Conservation (phyloP, 176 grass and related monocot genomes). For the Hordeum marinum region DNA sequence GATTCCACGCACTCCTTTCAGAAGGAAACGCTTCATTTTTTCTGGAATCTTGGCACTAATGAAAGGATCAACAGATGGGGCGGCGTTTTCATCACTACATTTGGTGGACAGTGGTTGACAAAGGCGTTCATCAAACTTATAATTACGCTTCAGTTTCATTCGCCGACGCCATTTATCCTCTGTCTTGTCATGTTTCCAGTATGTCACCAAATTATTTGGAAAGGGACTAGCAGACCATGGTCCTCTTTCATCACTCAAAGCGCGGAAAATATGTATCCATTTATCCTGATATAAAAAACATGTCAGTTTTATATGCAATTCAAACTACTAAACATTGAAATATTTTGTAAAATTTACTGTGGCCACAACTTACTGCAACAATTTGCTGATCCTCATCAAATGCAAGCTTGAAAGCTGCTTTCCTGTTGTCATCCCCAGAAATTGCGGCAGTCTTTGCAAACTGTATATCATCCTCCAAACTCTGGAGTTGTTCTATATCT, state of each 20-base stretch:
- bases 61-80: constrained; percentile 37
- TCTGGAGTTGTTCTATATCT: constrained; percentile 58
- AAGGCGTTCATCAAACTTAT: constrained; percentile 85
- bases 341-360: constrained; percentile 20
- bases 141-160: constrained; percentile 88
- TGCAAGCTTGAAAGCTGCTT: constrained; percentile 72
- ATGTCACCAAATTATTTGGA: constrained; percentile 64
- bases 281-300: constrained; percentile 65
- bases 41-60: constrained; percentile 55
- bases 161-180: constrained; percentile 92
- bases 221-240: constrained; percentile 93
- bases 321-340: constrained; percentile 16
- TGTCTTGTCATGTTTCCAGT: constrained; percentile 96
- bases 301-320: not conserved
- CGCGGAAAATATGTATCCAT: constrained; percentile 89
- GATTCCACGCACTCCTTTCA: constrained; percentile 82
- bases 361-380: constrained; percentile 64
- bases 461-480: constrained; percentile 85
- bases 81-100: constrained; percentile 33
- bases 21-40: constrained; percentile 83
- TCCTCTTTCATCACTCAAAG: constrained; percentile 86
- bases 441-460: constrained; percentile 65
- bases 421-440: constrained; percentile 76
- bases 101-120: constrained; percentile 63
- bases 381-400: constrained; percentile 97